A percentile compares a stretch with the other conserved stretches of the same genome.
Conservation (phyloP, 2,329 filamentous ascomycete species). For the Cytospora paraplurivora region DNA sequence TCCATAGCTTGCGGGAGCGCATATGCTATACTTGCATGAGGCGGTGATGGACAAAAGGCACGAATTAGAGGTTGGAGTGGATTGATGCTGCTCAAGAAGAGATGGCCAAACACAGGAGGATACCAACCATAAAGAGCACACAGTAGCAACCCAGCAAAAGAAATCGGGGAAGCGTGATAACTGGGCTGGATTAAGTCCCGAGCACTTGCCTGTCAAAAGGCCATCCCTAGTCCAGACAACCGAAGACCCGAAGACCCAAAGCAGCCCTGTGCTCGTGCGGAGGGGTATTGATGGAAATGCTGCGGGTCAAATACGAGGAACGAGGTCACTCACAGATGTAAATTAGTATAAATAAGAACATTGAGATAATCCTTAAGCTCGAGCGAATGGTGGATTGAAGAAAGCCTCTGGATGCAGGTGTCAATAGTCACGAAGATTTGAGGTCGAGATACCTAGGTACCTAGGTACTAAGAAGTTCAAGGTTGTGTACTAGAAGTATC, state of each 20-base stretch:
- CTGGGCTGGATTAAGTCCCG: background rate
- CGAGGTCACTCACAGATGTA: background rate
- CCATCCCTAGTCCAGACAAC: background rate
- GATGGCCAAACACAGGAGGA: background rate
- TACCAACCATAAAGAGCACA: background rate
- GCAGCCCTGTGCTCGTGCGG: background rate
- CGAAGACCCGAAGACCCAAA: background rate
- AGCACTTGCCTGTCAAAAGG: background rate
- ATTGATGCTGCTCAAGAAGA: background rate
- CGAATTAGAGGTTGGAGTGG: background rate
- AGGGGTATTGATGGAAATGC: background rate
- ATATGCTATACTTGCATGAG: background rate
- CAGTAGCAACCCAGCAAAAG: background rate
- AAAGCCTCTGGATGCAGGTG: background rate
- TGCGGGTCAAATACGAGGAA: conserved; percentile 2
- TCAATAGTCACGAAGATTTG: background rate
- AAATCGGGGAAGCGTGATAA: background rate
- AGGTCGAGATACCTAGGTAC: too few relatives aligned
- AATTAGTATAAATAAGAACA: background rate
- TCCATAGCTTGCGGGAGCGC: background rate
- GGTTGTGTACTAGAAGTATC: too few relatives aligned
- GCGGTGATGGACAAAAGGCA: too few relatives aligned
- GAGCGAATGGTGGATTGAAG: background rate
- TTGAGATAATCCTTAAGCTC: background rate
- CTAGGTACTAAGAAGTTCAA: background rate